Percentiles rank a stretch among this genome's conserved stretches.
phyloP scores from a whole-genome alignment of 129 eudicot species.

The Centaurea solstitialis region DNA sequence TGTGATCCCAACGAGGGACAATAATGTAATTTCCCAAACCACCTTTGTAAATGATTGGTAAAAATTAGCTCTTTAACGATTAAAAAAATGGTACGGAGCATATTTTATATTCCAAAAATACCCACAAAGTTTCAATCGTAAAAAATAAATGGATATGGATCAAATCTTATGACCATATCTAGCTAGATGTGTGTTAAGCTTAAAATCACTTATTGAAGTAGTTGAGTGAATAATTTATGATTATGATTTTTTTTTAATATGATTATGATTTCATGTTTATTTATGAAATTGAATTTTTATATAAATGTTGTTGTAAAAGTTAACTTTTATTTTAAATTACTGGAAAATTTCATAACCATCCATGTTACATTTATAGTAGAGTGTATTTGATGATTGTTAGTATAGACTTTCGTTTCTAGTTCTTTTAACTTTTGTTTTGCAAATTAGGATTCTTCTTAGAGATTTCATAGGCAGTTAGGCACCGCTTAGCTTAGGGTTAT shows the following conservation, averaged over 20 bases:
- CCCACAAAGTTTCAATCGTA: background rate
- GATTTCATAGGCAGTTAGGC: background rate
- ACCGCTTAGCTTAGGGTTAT: background rate
- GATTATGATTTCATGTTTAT: too few species aligned
- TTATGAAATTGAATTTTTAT: too few species aligned
- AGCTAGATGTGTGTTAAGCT: background rate
- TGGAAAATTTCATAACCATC: background rate
- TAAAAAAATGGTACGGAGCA: background rate
- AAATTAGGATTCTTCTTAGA: background rate
- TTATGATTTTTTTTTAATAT: too few species aligned
- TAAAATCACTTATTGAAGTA: too few species aligned
- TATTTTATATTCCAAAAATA: background rate
- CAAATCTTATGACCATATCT: background rate
- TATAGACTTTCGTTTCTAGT: too few species aligned
- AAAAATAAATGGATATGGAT: background rate
- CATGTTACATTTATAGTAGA: background rate
- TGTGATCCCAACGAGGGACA: conserved; percentile 1
- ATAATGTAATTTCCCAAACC: background rate
- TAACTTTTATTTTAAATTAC: background rate
- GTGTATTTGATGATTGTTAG: background rate
- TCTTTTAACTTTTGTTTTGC: too few species aligned
- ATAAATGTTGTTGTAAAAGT: background rate
- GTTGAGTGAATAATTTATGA: background rate
- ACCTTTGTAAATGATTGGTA: background rate
- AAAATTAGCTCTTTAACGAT: background rate